Evolutionary conservation across 2,329 filamentous ascomycete genomes (phyloP), one percentile per base, ranked within the genome.

Genomic region (Pseudogymnoascus sp.): DNA sequence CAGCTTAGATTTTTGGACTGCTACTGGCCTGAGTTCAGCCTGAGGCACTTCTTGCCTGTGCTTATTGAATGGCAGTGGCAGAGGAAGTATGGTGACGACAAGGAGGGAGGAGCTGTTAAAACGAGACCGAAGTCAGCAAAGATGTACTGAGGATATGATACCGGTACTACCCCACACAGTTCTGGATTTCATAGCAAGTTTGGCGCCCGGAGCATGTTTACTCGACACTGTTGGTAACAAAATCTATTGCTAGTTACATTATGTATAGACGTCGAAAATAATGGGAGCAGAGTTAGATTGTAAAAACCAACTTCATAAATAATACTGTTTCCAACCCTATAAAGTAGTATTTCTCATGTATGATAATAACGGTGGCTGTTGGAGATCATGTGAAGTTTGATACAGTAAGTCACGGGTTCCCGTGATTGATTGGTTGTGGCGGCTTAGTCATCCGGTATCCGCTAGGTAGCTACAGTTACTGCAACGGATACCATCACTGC

Each of bases 11-110:
- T 97, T 73, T 77, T 97, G 63, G 84, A 96, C 70, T 94, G 91
- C 67, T 80, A 96, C 66, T 99, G 94, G 94, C 94, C 94, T 1
- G 91, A 97, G 66, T 97, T 99, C 70, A 92, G 96, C 73, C 81
- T 99, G 4, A 93, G 92, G 86, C 84, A 92, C 64, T 97, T 97
- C 75, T 76, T 99, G 16, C 94, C 93, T 7, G 92, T 99, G 21
- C 77, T 99, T 62, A 80, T 97, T 59, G 92, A 96, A 74, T 99
- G 94, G 93, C 85, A 88, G 72, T 87, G 85, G 84, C 77, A 82
- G 42, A 70, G 72, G 56, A 73, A 74, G 63, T 69, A 73, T 65
- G 62, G 69, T n/a, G 72, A 74, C 37, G 71, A 72, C 44, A 71
- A 70, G 38, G 59, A 62, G 56, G 47, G 23, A 11, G 40, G 35